Evolutionary conservation across 208 protist species (phyloP), one percentile per base, ranked within the genome.

Genomic region (Strigomonas culicis): DNA sequence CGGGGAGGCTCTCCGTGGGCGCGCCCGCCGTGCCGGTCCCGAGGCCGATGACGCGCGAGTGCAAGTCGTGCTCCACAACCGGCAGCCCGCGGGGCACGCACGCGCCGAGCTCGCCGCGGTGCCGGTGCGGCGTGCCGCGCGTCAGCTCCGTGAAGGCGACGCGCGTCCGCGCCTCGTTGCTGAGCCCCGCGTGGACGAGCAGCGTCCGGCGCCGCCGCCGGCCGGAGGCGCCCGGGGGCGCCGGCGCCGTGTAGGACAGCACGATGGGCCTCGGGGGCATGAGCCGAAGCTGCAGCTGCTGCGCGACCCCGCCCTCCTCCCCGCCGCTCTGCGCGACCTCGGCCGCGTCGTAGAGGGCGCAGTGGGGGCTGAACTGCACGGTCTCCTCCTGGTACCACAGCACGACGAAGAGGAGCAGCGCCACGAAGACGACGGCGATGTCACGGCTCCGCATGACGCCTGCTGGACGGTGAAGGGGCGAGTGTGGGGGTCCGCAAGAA

Each of bases 331-430:
- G 17, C 11, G 11, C 49, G 24, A 10, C 13, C 24, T 57, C 25
- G 41, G 82, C 80, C 8, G 47, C 51, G 21, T 90, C 57, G 8
- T 68, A 41, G 22, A 95, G 82, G 32, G 74, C 75, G 61, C 93
- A 94, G 17, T 76, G 74, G 13, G 72, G 73, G 64, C 81, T 80
- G 27, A 93, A 78, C 34, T 69, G 74, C 41, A 96, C 44, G 25
- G 80, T 70, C 27, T 81, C 80, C 47, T 96, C 86, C 63, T 92
- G 90, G 21, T 72, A 81, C 87, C 90, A 96, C 36, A 73, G 82
- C 58, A 94, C 78, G 51, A 93, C 88, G 63, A 75, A 88, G 69
- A 79, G 86, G 49, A 87, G 50, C 39, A 92, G 73, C 24, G 84
- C 83, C 32, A 90, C 75, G 24, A 56, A 56, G 2, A 93, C 64